Conservation (phyloP, 1,139 yeast genomes). For the Taiozyma sp. region DNA sequence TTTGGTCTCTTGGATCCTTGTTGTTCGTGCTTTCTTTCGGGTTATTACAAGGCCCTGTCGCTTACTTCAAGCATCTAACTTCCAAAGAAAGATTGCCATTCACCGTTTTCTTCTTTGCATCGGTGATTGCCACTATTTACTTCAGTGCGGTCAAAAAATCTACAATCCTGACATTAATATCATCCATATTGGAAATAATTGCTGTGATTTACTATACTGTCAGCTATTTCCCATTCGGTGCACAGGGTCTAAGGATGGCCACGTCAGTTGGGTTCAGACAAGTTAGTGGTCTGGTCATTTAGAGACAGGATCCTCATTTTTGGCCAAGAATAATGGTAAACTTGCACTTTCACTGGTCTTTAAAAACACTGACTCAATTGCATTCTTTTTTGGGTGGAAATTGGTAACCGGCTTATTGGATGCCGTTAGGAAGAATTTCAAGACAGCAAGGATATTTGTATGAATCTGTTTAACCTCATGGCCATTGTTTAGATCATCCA, state of each 20-base stretch:
- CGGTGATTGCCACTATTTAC: slow-evolving; percentile 63
- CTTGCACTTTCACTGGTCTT: slow-evolving; percentile 64
- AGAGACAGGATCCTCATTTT: background rate
- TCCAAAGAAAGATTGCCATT: slow-evolving; percentile 77
- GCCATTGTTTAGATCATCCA: slow-evolving; percentile 38
- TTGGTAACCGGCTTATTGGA: slow-evolving; percentile 58
- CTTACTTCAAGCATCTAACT: slow-evolving; percentile 68
- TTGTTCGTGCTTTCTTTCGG: slow-evolving; percentile 89
- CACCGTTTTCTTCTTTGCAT: slow-evolving; percentile 71
- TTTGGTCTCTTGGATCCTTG: slow-evolving; percentile 92
- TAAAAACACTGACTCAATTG: slow-evolving; percentile 46
- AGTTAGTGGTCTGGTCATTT: slow-evolving; percentile 48
- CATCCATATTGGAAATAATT: slow-evolving; percentile 72
- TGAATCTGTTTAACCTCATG: slow-evolving; percentile 34
- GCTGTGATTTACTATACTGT: slow-evolving; percentile 87
- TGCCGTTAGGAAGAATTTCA: slow-evolving; percentile 45
- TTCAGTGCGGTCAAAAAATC: slow-evolving; percentile 56
- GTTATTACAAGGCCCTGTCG: slow-evolving; percentile 84
- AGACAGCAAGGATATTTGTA: slow-evolving; percentile 51
- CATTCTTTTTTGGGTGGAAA: slow-evolving; percentile 36
- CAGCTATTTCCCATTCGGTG: slow-evolving; percentile 95
- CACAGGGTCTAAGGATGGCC: slow-evolving; percentile 80
- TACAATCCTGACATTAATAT: slow-evolving; percentile 70
- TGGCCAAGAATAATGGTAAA: slow-evolving; percentile 37
- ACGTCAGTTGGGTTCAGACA: slow-evolving; percentile 78